These are phyloP conservation scores for Taiozyma onychis DNA, from an alignment of 1,139 yeast species.

Conservation along the genomic window DNA sequence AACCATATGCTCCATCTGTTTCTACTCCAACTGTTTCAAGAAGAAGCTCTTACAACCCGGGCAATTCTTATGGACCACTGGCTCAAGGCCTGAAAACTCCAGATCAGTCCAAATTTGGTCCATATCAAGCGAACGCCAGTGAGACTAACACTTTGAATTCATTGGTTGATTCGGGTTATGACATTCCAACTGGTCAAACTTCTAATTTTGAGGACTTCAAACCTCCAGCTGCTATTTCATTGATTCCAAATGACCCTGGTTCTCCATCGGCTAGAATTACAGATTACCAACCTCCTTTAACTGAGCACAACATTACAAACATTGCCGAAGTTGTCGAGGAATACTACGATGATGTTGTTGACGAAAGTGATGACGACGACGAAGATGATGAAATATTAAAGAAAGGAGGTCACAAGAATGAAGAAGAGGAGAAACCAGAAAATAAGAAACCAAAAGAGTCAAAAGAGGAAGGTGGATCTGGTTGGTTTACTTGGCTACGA, in stretches of 20 bases:
- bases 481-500: slow-evolving; percentile 44
- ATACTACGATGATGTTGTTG: slow-evolving; percentile 40
- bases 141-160: slow-evolving; percentile 7
- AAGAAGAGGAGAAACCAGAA: slow-evolving; percentile 15
- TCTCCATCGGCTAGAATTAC: slow-evolving; percentile 14
- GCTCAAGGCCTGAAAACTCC: neutral
- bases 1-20: neutral
- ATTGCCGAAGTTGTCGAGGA: slow-evolving; percentile 25
- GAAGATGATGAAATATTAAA: slow-evolving; percentile 28
- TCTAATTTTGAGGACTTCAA: slow-evolving; percentile 14
- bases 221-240: slow-evolving; percentile 9
- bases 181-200: slow-evolving; percentile 1
- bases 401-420: slow-evolving; percentile 6
- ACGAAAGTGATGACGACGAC: slow-evolving; percentile 34
- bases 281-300: slow-evolving; percentile 21
- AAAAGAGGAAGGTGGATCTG: slow-evolving; percentile 21
- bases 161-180: slow-evolving; percentile 1
- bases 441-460: slow-evolving; percentile 18
- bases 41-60: slow-evolving; percentile 5
- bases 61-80: slow-evolving; percentile 7
- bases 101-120: slow-evolving; percentile 13
- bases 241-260: neutral
- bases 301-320: slow-evolving; percentile 13
- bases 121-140: slow-evolving; percentile 13
- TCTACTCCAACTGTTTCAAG: slow-evolving; percentile 3